Conservation (phyloP, 352 stramenopile species). For the Globisporangium viniferum region DNA sequence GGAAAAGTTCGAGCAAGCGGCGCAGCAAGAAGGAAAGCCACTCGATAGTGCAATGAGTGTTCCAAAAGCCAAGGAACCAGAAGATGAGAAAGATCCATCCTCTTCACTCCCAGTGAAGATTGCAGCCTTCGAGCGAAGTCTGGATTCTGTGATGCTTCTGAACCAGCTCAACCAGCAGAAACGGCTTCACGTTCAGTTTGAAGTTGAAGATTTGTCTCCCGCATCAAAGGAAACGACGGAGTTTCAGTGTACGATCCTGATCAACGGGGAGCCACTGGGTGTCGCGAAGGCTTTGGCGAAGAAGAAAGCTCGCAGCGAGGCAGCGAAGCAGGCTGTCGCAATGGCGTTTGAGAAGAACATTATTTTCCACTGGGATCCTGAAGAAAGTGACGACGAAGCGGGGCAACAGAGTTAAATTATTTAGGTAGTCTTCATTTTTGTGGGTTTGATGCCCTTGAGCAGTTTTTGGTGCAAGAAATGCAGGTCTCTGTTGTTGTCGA, state of each 20-base stretch:
- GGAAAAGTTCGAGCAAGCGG: slow-evolving; percentile 34
- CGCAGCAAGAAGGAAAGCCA: slow-evolving; percentile 37
- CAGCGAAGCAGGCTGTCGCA: slow-evolving; percentile 66
- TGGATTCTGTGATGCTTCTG: slow-evolving; percentile 44
- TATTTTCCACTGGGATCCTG: slow-evolving; percentile 29
- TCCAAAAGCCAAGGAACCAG: slow-evolving; percentile 38
- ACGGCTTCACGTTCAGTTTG: slow-evolving; percentile 38
- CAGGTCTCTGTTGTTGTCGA: slow-evolving; percentile 8
- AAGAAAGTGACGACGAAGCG: slow-evolving; percentile 12
- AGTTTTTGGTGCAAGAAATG: slow-evolving; percentile 8
- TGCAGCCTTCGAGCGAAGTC: slow-evolving; percentile 38
- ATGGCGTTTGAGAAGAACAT: slow-evolving; percentile 63
- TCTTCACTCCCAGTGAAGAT: slow-evolving; percentile 19
- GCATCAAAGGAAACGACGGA: slow-evolving; percentile 26
- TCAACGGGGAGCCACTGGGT: slow-evolving; percentile 44
- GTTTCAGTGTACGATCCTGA: slow-evolving; percentile 48
- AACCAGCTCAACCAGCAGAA: slow-evolving; percentile 52
- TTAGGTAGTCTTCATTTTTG: slow-evolving; percentile 8
- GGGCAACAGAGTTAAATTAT: slow-evolving; percentile 5
- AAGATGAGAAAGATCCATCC: slow-evolving; percentile 30
- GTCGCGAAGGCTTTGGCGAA: slow-evolving; percentile 54
- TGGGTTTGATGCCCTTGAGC: slow-evolving; percentile 6
- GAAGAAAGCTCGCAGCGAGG: slow-evolving; percentile 76
- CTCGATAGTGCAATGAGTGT: slow-evolving; percentile 22
- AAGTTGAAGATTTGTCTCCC: slow-evolving; percentile 44